Conservation (phyloP, 2,329 filamentous ascomycete species). For the Blastomyces parvus region DNA sequence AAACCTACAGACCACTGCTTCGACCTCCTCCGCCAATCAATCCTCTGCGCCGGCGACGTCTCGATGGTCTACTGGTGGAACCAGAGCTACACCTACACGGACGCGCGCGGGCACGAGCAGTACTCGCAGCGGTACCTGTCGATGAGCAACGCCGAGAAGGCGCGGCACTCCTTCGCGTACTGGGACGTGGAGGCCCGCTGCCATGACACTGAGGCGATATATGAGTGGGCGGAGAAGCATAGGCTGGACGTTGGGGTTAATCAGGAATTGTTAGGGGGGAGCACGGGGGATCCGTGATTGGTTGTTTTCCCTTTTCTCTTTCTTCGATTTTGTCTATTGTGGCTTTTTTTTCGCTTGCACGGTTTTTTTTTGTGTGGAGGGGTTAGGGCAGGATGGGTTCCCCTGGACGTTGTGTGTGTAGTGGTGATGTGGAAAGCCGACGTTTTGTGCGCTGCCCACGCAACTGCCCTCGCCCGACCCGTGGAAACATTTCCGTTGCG, state of each 20-base stretch:
- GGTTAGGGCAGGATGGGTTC: too few species aligned
- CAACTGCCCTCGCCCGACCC: too few species aligned
- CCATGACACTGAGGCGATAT: conserved; percentile 11
- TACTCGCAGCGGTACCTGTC: conserved; percentile 11
- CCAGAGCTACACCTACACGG: conserved; percentile 10
- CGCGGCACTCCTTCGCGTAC: conserved; percentile 8
- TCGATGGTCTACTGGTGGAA: conserved; percentile 16
- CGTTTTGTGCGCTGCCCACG: too few species aligned
- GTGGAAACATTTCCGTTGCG: too few species aligned
- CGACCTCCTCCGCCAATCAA: conserved; percentile 15
- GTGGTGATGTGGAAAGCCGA: too few species aligned
- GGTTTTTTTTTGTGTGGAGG: background rate
- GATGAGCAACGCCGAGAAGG: conserved; percentile 9
- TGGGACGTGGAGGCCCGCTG: conserved; percentile 14
- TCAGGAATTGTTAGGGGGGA: background rate
- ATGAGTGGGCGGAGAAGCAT: conserved; percentile 12
- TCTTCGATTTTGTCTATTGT: background rate
- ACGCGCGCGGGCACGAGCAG: conserved; percentile 9
- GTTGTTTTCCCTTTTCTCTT: background rate
- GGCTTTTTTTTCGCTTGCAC: too few species aligned
- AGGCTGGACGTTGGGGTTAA: background rate
- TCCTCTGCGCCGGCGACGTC: conserved; percentile 13
- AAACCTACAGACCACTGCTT: conserved; percentile 13
- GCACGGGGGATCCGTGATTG: background rate
- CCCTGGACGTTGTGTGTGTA: too few species aligned